Conservation (phyloP, 441 rosid genomes). For the Adansonia grandidieri region DNA sequence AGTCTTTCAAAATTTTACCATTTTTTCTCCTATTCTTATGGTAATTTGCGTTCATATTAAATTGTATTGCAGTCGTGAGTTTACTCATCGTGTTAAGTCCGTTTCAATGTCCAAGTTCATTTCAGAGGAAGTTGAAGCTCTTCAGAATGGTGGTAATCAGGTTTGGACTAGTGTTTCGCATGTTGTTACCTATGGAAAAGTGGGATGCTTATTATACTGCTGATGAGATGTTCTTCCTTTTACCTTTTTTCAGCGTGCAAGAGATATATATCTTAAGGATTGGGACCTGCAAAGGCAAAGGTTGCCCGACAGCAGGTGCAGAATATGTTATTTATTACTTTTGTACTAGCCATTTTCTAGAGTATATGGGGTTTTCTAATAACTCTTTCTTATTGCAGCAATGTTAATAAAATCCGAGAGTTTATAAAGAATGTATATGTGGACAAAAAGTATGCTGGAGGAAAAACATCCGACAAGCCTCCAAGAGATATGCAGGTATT, state of each 20-base stretch:
- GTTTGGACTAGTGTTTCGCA: slow-evolving; percentile 38
- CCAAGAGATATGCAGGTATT: slow-evolving; percentile 76
- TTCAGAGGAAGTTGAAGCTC: slow-evolving; percentile 94
- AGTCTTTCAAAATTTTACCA: background rate
- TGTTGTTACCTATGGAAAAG: slow-evolving; percentile 22
- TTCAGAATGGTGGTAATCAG: slow-evolving; percentile 98
- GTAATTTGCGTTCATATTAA: slow-evolving; percentile 11
- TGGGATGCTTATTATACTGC: slow-evolving; percentile 25
- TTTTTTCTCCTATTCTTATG: slow-evolving; percentile 21
- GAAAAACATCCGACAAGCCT: slow-evolving; percentile 66
- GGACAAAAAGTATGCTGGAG: slow-evolving; percentile 80
- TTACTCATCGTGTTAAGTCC: slow-evolving; percentile 95
- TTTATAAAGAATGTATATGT: slow-evolving; percentile 84
- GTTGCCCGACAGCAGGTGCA: slow-evolving; percentile 82
- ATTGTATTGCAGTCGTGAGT: slow-evolving; percentile 76
- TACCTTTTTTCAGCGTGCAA: slow-evolving; percentile 72
- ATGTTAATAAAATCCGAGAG: slow-evolving; percentile 73
- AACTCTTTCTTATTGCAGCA: slow-evolving; percentile 53
- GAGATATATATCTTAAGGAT: slow-evolving; percentile 78
- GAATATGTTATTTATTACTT: slow-evolving; percentile 32
- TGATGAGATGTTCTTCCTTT: slow-evolving; percentile 33
- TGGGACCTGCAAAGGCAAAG: slow-evolving; percentile 93
- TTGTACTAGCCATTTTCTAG: slow-evolving; percentile 19
- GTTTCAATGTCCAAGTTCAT: slow-evolving; percentile 97
- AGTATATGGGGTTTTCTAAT: slow-evolving; percentile 15